Evolutionary conservation across 1,284 basidiomycete species (phyloP).

Genomic region (Kalmanozyma brasiliensis): DNA sequence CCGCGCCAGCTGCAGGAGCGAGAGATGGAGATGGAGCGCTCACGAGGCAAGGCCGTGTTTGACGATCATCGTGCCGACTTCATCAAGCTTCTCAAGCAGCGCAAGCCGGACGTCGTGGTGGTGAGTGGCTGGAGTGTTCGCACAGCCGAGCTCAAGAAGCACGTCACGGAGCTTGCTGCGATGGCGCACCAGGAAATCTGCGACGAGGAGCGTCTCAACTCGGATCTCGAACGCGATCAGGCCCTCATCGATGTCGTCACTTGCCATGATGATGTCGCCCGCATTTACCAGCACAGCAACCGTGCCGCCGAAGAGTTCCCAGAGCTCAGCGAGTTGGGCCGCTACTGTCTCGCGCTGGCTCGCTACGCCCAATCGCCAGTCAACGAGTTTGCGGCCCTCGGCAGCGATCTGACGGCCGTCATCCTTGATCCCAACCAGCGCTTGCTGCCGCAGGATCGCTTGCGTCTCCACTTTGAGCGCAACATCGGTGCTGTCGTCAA

Average conservation of each 20-base stretch:
- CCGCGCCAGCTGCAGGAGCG: constrained; percentile 71
- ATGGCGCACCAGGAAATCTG: constrained; percentile 69
- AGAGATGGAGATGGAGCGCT: constrained; percentile 42
- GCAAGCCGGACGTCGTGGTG: constrained; percentile 87
- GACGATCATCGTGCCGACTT: constrained; percentile 73
- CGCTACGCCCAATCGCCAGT: constrained; percentile 93
- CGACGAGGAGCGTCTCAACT: constrained; percentile 45
- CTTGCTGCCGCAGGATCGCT: constrained; percentile 82
- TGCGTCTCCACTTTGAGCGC: constrained; percentile 83
- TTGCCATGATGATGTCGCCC: constrained; percentile 88
- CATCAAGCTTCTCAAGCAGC: constrained; percentile 80
- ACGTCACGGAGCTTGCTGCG: constrained; percentile 74
- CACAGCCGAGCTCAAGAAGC: constrained; percentile 76
- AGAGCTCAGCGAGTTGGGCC: constrained; percentile 80
- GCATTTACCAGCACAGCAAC: constrained; percentile 90
- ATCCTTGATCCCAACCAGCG: constrained; percentile 78
- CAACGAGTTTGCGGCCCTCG: constrained; percentile 66
- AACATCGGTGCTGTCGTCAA: constrained; percentile 89
- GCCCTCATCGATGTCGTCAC: constrained; percentile 75
- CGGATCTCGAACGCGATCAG: constrained; percentile 40
- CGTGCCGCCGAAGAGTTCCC: constrained; percentile 88
- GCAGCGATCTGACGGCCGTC: constrained; percentile 61
- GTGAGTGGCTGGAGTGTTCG: constrained; percentile 79
- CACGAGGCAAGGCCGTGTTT: constrained; percentile 74
- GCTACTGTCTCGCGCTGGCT: constrained; percentile 93